These are phyloP conservation scores for Gleditsia sinensis DNA, from an alignment of 306 rosid genomes.

Conservation along the genomic window DNA sequence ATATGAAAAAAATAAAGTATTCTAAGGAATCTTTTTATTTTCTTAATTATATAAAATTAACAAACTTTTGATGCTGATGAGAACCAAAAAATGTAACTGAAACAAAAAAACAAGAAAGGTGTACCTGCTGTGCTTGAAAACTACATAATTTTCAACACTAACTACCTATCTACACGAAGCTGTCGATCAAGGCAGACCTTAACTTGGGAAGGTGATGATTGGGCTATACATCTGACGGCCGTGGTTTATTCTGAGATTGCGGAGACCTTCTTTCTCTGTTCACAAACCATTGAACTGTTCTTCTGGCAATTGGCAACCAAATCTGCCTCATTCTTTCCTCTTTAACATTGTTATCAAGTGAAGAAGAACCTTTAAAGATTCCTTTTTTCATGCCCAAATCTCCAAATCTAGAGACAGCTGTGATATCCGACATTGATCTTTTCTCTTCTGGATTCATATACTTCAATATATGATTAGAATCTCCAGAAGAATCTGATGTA, in stretches of 20 bases:
- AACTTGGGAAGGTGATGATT: constrained; percentile 25
- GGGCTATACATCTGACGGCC: constrained; percentile 53
- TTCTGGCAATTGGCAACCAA: constrained; percentile 89
- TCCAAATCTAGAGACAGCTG: constrained; percentile 64
- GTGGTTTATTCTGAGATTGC: constrained; percentile 42
- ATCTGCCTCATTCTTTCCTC: constrained; percentile 69
- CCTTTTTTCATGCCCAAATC: constrained; percentile 44
- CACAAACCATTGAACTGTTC: constrained; percentile 92
- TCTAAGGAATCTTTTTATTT: background rate
- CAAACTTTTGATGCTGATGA: constrained; percentile 13
- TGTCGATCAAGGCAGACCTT: constrained; percentile 24
- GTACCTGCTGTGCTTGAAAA: constrained; percentile 35
- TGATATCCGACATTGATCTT: constrained; percentile 89
- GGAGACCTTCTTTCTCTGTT: constrained; percentile 75
- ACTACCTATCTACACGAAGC: constrained; percentile 36
- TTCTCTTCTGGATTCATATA: constrained; percentile 44
- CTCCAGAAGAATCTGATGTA: constrained; percentile 26
- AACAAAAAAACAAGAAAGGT: constrained; percentile 31
- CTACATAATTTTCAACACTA: constrained; percentile 26
- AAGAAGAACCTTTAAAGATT: constrained; percentile 41
- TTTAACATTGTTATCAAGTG: constrained; percentile 46
- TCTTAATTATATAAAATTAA: background rate
- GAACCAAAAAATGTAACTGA: constrained; percentile 9
- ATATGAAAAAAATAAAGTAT: too few relatives aligned
- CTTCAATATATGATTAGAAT: constrained; percentile 38